phyloP scores from a whole-genome alignment of 1,139 yeast genomes.

The Candida buenavistaensis region DNA sequence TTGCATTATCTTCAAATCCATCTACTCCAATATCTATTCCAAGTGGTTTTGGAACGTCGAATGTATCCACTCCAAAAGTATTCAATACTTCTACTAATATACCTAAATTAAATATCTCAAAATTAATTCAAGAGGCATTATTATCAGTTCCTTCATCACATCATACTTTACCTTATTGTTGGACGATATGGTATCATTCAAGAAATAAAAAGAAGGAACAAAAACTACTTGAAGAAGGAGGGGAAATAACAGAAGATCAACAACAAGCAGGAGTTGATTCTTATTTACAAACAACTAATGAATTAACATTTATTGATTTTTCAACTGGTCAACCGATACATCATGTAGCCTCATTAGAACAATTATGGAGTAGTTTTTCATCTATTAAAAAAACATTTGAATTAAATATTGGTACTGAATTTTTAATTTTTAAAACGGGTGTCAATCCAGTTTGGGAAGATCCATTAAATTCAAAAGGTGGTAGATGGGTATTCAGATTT shows the following conservation, averaged over 20 bases:
- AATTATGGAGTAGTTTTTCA: slow-evolving; percentile 57
- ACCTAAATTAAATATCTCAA: slow-evolving; percentile 38
- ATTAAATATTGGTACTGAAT: slow-evolving; percentile 56
- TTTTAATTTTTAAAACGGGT: slow-evolving; percentile 61
- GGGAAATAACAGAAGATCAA: slow-evolving; percentile 8
- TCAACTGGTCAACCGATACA: slow-evolving; percentile 24
- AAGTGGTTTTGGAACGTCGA: too few species aligned
- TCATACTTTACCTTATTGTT: slow-evolving; percentile 47
- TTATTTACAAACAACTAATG: slow-evolving; percentile 44
- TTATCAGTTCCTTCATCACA: slow-evolving; percentile 29
- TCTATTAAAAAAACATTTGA: slow-evolving; percentile 48
- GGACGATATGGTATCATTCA: slow-evolving; percentile 52
- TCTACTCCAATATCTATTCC: too few species aligned
- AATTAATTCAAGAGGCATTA: slow-evolving; percentile 35
- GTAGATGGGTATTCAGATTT: slow-evolving; percentile 65
- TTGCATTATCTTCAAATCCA: slow-evolving; percentile 11
- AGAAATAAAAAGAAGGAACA: slow-evolving; percentile 26
- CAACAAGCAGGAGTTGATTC: slow-evolving; percentile 32
- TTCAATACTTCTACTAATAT: slow-evolving; percentile 18
- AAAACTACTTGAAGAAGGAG: not conserved
- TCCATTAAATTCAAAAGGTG: slow-evolving; percentile 62
- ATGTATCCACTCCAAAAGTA: not conserved
- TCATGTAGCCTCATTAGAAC: slow-evolving; percentile 55
- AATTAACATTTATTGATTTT: slow-evolving; percentile 32
- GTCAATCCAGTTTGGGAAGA: slow-evolving; percentile 75